Evolutionary conservation across 108 stramenopile genomes (phyloP).

Genomic region (Skeletonema tropicum): DNA sequence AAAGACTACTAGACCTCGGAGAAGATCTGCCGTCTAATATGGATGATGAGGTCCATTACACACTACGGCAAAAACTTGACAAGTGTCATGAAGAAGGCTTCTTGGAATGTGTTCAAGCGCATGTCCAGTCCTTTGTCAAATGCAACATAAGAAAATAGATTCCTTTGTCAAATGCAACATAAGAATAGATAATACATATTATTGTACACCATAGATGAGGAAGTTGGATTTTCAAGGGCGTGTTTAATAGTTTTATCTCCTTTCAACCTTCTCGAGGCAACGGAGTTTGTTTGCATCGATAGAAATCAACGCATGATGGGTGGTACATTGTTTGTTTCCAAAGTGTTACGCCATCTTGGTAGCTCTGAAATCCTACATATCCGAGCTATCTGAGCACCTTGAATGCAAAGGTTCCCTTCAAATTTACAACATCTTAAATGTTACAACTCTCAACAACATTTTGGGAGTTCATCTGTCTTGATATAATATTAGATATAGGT

Average conservation of each 20-base stretch:
- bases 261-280: no score
- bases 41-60: constrained; percentile 67
- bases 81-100: constrained; percentile 86
- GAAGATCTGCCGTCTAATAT: constrained; percentile 74
- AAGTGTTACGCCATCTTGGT: no score
- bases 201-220: neutral
- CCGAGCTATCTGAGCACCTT: no score
- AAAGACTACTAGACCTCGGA: constrained; percentile 67
- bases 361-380: no score
- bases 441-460: constrained; percentile 2
- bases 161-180: constrained; percentile 58
- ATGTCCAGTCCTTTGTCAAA: constrained; percentile 62
- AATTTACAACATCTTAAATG: no score
- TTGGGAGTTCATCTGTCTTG: constrained; percentile 2
- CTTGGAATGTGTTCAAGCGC: constrained; percentile 76
- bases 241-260: neutral
- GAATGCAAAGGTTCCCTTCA: no score
- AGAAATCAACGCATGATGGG: no score
- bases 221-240: neutral
- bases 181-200: constrained; percentile 8
- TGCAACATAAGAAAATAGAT: constrained; percentile 41
- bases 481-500: neutral
- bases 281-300: no score
- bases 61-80: constrained; percentile 64
- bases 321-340: no score